phyloP scores from a whole-genome alignment of 2,329 filamentous ascomycete species.

The Xylariaceae sp. region DNA sequence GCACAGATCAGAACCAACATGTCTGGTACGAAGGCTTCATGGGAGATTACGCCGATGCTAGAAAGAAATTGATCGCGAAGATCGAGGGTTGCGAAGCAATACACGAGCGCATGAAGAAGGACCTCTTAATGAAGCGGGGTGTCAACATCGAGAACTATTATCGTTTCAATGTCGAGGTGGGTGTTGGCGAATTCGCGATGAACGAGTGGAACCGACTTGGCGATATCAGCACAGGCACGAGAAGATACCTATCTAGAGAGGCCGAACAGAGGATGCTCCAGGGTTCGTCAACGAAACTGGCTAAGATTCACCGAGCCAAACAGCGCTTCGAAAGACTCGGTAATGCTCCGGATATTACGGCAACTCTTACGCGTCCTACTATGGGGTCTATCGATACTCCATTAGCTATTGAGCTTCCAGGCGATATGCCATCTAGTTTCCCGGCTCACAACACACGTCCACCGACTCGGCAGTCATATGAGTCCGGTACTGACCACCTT shows the following conservation, averaged over 20 bases:
- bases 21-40: conserved; percentile 95
- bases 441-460: conserved; percentile 46
- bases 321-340: conserved; percentile 64
- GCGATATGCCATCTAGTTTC: conserved; percentile 55
- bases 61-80: conserved; percentile 82
- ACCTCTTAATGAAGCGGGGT: conserved; percentile 76
- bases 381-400: conserved; percentile 53
- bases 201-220: conserved; percentile 96
- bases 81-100: conserved; percentile 95
- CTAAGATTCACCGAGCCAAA: conserved; percentile 81
- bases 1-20: conserved; percentile 72
- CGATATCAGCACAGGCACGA: conserved; percentile 92
- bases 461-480: conserved; percentile 60
- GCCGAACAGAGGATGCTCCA: conserved; percentile 80
- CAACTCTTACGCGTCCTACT: conserved; percentile 43
- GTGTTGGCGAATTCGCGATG: conserved; percentile 97
- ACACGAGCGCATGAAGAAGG: conserved; percentile 83
- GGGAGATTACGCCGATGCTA: conserved; percentile 90
- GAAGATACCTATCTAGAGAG: conserved; percentile 77
- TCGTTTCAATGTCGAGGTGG: conserved; percentile 94
- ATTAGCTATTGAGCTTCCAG: conserved; percentile 64
- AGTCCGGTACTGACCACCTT: conserved; percentile 60
- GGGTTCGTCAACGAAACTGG: conserved; percentile 79
- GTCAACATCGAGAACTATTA: conserved; percentile 93
- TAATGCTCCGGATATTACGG: conserved; percentile 52